Base-by-base conservation (phyloP, 805 yeast genomes). In the Scheffersomyces amazonensis region DNA sequence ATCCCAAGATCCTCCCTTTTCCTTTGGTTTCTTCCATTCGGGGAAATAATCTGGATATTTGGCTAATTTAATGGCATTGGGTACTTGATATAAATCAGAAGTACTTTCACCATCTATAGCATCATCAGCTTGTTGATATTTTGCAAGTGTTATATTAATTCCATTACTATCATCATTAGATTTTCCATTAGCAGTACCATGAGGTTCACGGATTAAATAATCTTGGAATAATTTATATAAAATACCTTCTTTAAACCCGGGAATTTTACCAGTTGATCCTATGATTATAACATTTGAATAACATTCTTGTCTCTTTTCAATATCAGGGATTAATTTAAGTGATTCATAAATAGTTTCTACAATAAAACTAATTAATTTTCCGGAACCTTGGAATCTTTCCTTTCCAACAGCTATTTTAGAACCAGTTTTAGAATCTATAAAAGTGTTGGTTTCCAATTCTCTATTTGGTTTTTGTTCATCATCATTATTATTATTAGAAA, bases 11-110 rank as follows among this genome's bases (percentile, higher is more conserved):
- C 91, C 89, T 27, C 64, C 62, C 31, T 42, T 50, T 20, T 64
- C 71, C 52, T 66, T 66, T 6, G 74, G 71, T 43, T 61, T 58
- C 63, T 90, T 90, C 97, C 97, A 91, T 48, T 87, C 96, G 1
- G 96, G 87, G 64, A 91, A 91, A 60, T 91, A 90, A 39, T 91
- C 98, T 0, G 96, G 95, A 58, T 79, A 75, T 51, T 83, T 82
- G 18, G 81, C 79, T 35, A 80, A 55, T 47, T 76, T 79, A 39
- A 90, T 75, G 11, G 80, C 69, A n/a, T 81, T 79, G 16, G 97
- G 98, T 2, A 83, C 89, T 63, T 91, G 98, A 35, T 72, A 46
- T 43, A 56, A 41, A 44, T 53, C 47, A 46, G 46, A 47, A 40
- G 64, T 51, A 2, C 52, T 44, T 44, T 63, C 68, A 21, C 44